Conservation (phyloP, 495 filamentous ascomycete genomes). For the Aspergillus cavernicola region DNA sequence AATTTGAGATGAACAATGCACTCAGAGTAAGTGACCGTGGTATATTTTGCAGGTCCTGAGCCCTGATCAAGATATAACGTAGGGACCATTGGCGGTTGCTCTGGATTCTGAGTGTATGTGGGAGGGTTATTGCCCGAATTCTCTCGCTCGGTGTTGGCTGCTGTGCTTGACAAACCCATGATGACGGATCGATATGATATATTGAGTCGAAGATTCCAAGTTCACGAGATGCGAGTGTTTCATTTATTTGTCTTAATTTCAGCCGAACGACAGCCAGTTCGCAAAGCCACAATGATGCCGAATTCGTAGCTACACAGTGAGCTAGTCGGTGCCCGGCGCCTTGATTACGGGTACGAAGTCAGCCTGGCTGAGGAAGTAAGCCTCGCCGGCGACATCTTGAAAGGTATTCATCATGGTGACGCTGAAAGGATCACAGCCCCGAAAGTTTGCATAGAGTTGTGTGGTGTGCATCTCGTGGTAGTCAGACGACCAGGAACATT, state of each 20-base stretch:
- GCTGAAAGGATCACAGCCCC: constrained; percentile 6
- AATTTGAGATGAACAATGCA: constrained; percentile 78
- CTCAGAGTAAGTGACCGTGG: constrained; percentile 34
- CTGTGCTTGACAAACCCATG: constrained; percentile 5
- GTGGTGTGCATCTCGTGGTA: background rate
- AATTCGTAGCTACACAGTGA: no score
- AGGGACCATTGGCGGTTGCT: constrained; percentile 11
- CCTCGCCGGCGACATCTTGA: background rate
- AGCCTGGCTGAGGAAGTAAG: background rate
- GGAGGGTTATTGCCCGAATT: constrained; percentile 12
- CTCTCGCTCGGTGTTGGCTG: background rate
- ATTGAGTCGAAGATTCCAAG: background rate
- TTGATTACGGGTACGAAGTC: background rate
- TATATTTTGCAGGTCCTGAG: constrained; percentile 12
- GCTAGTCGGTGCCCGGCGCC: background rate
- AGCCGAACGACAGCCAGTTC: no score
- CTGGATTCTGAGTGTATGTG: constrained; percentile 16
- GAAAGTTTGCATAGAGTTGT: background rate
- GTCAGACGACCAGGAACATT: background rate
- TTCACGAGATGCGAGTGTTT: background rate
- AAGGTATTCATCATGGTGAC: no score
- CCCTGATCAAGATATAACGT: constrained; percentile 14
- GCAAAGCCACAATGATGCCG: no score
- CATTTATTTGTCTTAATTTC: background rate
- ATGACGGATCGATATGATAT: background rate